These are phyloP conservation scores for Diplogelasinospora grovesii DNA, from an alignment of 495 filamentous ascomycete species.

Conservation along the genomic window DNA sequence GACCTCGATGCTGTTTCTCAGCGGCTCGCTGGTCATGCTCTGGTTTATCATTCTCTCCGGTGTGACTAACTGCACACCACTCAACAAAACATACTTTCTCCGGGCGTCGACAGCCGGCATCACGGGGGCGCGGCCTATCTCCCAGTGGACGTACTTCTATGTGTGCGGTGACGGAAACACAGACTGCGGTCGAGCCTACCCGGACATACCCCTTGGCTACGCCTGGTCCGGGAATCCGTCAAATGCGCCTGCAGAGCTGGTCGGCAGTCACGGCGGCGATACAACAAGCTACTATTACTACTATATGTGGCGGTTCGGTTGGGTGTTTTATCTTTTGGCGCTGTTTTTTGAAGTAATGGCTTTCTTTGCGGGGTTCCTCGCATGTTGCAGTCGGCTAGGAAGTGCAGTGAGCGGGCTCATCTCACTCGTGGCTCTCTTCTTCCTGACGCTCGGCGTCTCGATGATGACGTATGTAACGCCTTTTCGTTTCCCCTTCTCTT, in stretches of 20 bases:
- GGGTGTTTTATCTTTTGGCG: conserved; percentile 68
- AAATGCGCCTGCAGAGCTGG: conserved; percentile 33
- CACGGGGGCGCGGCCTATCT: conserved; percentile 51
- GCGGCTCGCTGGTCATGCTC: conserved; percentile 65
- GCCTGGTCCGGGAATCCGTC: conserved; percentile 39
- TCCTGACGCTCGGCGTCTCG: conserved; percentile 39
- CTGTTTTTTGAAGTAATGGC: conserved; percentile 55
- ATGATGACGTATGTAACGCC: conserved; percentile 45
- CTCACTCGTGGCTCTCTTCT: conserved; percentile 34
- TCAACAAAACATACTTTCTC: conserved; percentile 76
- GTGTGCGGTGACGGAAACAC: conserved; percentile 47
- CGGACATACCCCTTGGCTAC: conserved; percentile 42
- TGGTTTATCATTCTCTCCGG: conserved; percentile 77
- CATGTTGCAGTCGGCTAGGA: conserved; percentile 44
- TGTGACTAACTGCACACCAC: conserved; percentile 49
- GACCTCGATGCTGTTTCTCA: conserved; percentile 67
- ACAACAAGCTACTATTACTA: conserved; percentile 45
- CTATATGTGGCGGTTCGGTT: conserved; percentile 56
- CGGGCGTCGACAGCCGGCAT: conserved; percentile 66
- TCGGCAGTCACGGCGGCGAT: conserved; percentile 36
- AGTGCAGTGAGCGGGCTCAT: conserved; percentile 36
- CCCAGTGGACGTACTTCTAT: conserved; percentile 87
- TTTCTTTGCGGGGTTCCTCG: conserved; percentile 47
- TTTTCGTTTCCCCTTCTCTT: conserved; percentile 3
- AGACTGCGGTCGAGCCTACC: conserved; percentile 38